Conservation (phyloP, 1,284 basidiomycete species). For the Fomitopsis betulina region DNA sequence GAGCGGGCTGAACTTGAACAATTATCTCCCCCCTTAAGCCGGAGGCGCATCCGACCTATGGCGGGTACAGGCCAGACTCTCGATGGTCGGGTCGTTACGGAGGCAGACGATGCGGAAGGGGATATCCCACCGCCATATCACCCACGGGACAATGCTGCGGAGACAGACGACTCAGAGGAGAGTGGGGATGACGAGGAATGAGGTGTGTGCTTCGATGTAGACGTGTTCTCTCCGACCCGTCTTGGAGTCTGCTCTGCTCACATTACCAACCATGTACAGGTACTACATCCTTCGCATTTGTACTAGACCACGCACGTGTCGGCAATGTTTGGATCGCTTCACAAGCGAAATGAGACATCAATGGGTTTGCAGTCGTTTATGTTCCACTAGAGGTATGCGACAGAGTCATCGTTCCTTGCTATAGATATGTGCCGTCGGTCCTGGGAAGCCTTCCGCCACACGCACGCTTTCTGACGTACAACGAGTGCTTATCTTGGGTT, state of each 20-base stretch:
- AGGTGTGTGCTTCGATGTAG: background rate
- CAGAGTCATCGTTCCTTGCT: no score
- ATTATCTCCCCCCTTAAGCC: background rate
- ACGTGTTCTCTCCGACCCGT: background rate
- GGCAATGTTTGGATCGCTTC: background rate
- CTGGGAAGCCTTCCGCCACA: background rate
- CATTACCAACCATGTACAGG: background rate
- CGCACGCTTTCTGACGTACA: background rate
- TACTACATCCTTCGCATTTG: background rate
- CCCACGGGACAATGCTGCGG: constrained; percentile 7
- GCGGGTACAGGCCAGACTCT: constrained; percentile 21
- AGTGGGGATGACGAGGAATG: constrained; percentile 15
- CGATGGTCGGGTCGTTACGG: constrained; percentile 1
- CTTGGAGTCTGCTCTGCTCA: background rate
- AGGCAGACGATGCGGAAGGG: background rate
- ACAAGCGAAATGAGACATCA: background rate
- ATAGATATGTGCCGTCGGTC: background rate
- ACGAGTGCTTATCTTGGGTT: background rate
- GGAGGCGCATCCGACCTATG: constrained; percentile 11
- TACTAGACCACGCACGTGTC: background rate
- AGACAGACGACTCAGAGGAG: constrained; percentile 9
- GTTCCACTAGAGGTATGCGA: no score
- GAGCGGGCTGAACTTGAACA: background rate
- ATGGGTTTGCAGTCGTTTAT: background rate
- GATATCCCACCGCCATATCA: constrained; percentile 4